phyloP scores from a whole-genome alignment of 2,329 filamentous ascomycete species.

The Alternaria gansuensis region DNA sequence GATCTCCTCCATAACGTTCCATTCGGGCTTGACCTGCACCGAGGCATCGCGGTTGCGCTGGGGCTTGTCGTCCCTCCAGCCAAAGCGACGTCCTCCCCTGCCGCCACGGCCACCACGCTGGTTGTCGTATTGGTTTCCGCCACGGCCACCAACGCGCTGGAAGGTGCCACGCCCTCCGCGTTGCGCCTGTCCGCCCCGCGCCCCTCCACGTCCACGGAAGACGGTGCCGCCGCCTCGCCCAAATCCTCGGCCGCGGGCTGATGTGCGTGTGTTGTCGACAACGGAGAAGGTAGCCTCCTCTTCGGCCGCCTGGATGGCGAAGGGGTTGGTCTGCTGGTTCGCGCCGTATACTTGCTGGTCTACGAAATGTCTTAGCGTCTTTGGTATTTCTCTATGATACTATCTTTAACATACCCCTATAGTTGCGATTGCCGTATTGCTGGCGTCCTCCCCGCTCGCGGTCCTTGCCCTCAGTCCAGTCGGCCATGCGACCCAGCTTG shows the following conservation, averaged over 20 bases:
- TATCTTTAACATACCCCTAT: conserved; percentile 70
- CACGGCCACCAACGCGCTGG: conserved; percentile 73
- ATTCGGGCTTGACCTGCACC: conserved; percentile 94
- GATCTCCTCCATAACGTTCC: conserved; percentile 96
- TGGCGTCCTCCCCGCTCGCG: conserved; percentile 80
- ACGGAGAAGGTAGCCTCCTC: conserved; percentile 98
- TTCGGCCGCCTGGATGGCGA: conserved; percentile 90
- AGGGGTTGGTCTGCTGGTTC: conserved; percentile 77
- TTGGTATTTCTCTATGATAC: neutral
- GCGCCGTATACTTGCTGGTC: conserved; percentile 98
- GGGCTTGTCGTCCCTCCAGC: conserved; percentile 99
- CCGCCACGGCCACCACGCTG: conserved; percentile 72
- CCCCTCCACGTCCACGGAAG: conserved; percentile 76
- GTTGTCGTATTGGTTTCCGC: conserved; percentile 76
- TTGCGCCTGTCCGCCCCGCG: conserved; percentile 79
- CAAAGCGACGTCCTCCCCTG: conserved; percentile 84
- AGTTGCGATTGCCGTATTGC: conserved; percentile 87
- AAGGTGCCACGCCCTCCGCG: conserved; percentile 76
- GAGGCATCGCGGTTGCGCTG: conserved; percentile 94
- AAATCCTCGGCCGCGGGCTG: conserved; percentile 81
- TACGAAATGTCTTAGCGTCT: conserved; percentile 53
- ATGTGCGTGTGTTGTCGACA: conserved; percentile 92
- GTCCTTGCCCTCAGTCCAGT: conserved; percentile 95
- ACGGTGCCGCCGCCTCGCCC: conserved; percentile 87
- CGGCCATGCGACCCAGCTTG: conserved; percentile 98